A percentile compares a stretch with the other conserved stretches of the same genome.
Evolutionary conservation across 768 basidiomycete genomes (phyloP).

Genomic region (button mushroom (Agaricus bisporus)): DNA sequence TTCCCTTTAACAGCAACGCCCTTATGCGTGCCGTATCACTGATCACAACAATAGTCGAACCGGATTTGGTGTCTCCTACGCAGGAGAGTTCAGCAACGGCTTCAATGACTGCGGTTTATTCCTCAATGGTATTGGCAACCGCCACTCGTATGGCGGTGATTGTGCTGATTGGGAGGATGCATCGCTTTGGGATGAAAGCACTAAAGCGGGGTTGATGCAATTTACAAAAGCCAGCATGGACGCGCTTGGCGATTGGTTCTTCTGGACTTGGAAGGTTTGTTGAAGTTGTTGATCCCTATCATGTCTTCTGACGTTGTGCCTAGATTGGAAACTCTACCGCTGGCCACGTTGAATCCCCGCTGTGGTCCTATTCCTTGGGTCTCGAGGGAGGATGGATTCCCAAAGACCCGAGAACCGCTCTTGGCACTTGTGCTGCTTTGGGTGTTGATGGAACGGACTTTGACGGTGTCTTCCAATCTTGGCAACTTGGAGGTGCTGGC

Average conservation of each 20-base stretch:
- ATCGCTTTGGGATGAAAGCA: slow-evolving; percentile 40
- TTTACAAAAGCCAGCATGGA: slow-evolving; percentile 55
- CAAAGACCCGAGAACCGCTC: slow-evolving; percentile 44
- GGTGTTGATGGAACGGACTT: slow-evolving; percentile 34
- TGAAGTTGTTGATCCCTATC: not conserved
- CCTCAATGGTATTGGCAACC: slow-evolving; percentile 20
- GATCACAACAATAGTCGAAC: slow-evolving; percentile 24
- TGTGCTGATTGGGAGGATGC: slow-evolving; percentile 43
- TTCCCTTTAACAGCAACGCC: slow-evolving; percentile 21
- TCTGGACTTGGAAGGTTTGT: slow-evolving; percentile 50
- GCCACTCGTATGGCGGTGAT: slow-evolving; percentile 24
- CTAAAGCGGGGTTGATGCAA: slow-evolving; percentile 34
- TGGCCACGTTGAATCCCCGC: slow-evolving; percentile 35
- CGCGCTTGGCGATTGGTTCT: slow-evolving; percentile 35
- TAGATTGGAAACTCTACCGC: slow-evolving; percentile 31
- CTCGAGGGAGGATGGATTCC: slow-evolving; percentile 41
- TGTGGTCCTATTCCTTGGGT: slow-evolving; percentile 46
- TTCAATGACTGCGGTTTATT: slow-evolving; percentile 55
- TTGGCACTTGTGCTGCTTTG: slow-evolving; percentile 53
- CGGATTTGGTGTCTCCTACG: slow-evolving; percentile 63
- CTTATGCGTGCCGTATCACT: slow-evolving; percentile 6
- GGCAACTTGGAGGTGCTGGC: slow-evolving; percentile 65
- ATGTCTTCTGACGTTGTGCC: not conserved
- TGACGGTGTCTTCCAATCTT: slow-evolving; percentile 45
- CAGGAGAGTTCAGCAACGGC: slow-evolving; percentile 76